A percentile compares a stretch with the other conserved stretches of the same genome.
phyloP scores from a whole-genome alignment of 495 filamentous ascomycete genomes.

The Xanthoparmelia taractica region DNA sequence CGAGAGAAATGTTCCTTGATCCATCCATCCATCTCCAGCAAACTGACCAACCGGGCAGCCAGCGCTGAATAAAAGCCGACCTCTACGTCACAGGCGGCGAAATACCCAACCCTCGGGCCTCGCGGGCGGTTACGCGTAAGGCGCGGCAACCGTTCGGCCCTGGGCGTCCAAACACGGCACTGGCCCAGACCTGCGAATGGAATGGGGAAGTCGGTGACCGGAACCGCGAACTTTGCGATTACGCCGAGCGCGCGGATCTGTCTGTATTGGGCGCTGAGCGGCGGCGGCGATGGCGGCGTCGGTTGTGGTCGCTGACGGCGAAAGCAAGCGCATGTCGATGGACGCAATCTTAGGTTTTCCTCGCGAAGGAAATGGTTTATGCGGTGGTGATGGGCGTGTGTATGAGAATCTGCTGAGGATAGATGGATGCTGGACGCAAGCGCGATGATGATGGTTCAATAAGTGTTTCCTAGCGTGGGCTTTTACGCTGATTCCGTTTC shows the following conservation, averaged over 20 bases:
- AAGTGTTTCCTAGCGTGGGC: too few species aligned
- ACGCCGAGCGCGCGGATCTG: conserved; percentile 50
- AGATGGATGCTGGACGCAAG: too few species aligned
- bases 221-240: too few species aligned
- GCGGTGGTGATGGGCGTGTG: conserved; percentile 23
- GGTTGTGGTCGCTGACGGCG: conserved; percentile 50
- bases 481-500: too few species aligned
- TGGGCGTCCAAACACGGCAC: conserved; percentile 49
- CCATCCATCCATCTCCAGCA: too few species aligned
- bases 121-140: conserved; percentile 52
- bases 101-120: conserved; percentile 23
- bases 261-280: conserved; percentile 64
- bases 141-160: conserved; percentile 54
- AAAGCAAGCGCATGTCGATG: conserved; percentile 31
- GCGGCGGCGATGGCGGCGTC: conserved; percentile 58
- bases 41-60: too few species aligned
- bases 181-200: conserved; percentile 53
- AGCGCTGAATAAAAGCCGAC: too few species aligned
- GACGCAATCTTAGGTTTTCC: conserved; percentile 11
- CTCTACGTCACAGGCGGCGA: conserved; percentile 14
- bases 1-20: too few species aligned
- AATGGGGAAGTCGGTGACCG: conserved; percentile 41
- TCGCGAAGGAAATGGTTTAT: conserved; percentile 31
- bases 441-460: too few species aligned
- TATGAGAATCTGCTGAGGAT: too few species aligned